Evolutionary conservation across 352 stramenopile genomes (phyloP), one percentile per base, ranked within the genome.

Genomic region (Globisporangium recalcitrans): DNA sequence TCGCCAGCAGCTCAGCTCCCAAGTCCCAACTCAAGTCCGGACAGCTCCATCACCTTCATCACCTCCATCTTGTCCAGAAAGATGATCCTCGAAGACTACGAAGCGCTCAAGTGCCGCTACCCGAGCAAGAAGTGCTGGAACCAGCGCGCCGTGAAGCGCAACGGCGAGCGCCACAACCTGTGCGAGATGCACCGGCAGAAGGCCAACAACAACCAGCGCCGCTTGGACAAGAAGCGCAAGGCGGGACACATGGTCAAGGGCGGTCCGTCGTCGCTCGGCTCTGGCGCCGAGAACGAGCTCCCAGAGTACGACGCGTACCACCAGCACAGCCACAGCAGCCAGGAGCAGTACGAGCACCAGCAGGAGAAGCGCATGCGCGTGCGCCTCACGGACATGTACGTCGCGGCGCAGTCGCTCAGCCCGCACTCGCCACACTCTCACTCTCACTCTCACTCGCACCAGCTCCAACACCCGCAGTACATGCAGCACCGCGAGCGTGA

Each of bases 51-150:
- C n/a, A n/a, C n/a, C n/a, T n/a, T n/a, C n/a, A n/a, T n/a, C n/a
- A n/a, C n/a, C n/a, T n/a, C n/a, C n/a, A n/a, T n/a, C n/a, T n/a
- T n/a, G n/a, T n/a, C n/a, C n/a, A n/a, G n/a, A 1, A 58, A 31
- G 31, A 57, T 56, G 34, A 58, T 64, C 47, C 27, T 51, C 11
- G 58, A 64, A 36, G 58, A 64, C 19, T 64, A 64, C 48, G 58
- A 64, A 58, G 58, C 58, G 13, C 73, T 85, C 46, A 80, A 88
- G 52, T 94, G 85, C 68, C 75, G 83, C 27, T 94, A 94, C 67
- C 80, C 79, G 48, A 94, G 80, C 72, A 92, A 90, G 60, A 82
- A 83, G 42, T 95, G 85, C 75, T 88, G 77, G 65, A 91, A 92
- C 65, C 62, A 78, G 44, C 85, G 85, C 44, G 85, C 82, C 52